Evolutionary conservation across 345 rosid species (phyloP), one percentile per base, ranked within the genome.

Genomic region (Hibiscus trionum): DNA sequence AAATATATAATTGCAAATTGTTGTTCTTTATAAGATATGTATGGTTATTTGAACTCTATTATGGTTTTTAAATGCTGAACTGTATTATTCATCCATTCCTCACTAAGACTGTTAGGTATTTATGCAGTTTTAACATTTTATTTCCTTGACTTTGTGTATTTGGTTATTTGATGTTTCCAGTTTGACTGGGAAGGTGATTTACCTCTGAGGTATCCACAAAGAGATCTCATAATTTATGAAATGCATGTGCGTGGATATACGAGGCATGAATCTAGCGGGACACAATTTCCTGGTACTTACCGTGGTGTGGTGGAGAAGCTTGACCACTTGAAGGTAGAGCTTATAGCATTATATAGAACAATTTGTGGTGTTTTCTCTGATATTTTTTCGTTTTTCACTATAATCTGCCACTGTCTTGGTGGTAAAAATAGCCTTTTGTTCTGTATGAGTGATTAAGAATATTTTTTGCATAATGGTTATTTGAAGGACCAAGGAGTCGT

Each of bases 141-240:
- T 4, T 44, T 8, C 16, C 35, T 26, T 60, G 10, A 12, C 26
- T 55, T 33, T 12, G 19, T 66, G 12, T 50, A 57, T 68, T 73
- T 79, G 52, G 9, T 49, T 47, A n/a, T 75, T 73, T 74, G 42
- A 33, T 61, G 14, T 82, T 61, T 80, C 71, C 87, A 94, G 98
- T 90, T 94, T 86, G 96, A 94, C 72, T 94, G 98, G 98, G 96
- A 94, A 75, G 98, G 98, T 66, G 98, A 94, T 87, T 82, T 91
- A 75, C 97, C 86, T 35, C 79, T 86, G 84, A 87, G 82, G 86
- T 75, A 85, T 72, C 87, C 84, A 31, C 90, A 84, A 61, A 90
- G 80, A 80, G 93, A 94, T 78, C 88, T 91, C 67, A 82, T 94
- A n/a, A 77, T 91, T 66, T 94, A 91, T 78, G 98, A 94, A 83